Evolutionary conservation across 257 asterid species (phyloP), one percentile per base, ranked within the genome.

Genomic region (Henckelia pumila): DNA sequence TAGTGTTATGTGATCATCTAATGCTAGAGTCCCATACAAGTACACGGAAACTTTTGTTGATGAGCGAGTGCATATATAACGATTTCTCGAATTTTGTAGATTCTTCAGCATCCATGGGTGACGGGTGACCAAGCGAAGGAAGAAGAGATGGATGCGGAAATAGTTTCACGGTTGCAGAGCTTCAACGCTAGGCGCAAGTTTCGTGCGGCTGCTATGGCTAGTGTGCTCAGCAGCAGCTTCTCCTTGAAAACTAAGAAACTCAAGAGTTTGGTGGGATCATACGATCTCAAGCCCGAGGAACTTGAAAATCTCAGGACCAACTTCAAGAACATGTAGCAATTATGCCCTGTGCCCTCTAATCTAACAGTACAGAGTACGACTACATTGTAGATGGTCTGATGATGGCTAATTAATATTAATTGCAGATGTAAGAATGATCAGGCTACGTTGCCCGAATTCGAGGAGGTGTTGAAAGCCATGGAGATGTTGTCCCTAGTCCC

Each of bases 191-290:
- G 88, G 76, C 89, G 97, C 49, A 90, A 90, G 75, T 88, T 90
- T 56, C 92, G 97, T 1, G 97, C 90, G 19, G 97, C 95, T 30
- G 97, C 92, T 40, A 82, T 90, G 88, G 97, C 97, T 7, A 90
- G 95, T 59, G 82, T 90, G 57, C 56, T 88, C 2, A 88, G 97
- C 80, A 90, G 86, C 73, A 85, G 96, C 77, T 85, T 90, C 70
- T 88, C 92, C 1, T 68, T 85, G 78, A 84, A 86, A 70, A 78
- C 78, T 8, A 90, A 86, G 52, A 90, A 86, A 63, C 84, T 90
- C 60, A 90, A 90, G 82, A 90, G 69, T 23, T 66, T 90, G 69
- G 83, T 90, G 58, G 97, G 97, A 22, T 79, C 91, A 32, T 90
- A 90, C 55, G 97, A 90, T 75, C 86, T 90, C 14, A 90, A 86